Conservation (phyloP, 78 protist species). For the Planoprotostelium fungivorum region DNA sequence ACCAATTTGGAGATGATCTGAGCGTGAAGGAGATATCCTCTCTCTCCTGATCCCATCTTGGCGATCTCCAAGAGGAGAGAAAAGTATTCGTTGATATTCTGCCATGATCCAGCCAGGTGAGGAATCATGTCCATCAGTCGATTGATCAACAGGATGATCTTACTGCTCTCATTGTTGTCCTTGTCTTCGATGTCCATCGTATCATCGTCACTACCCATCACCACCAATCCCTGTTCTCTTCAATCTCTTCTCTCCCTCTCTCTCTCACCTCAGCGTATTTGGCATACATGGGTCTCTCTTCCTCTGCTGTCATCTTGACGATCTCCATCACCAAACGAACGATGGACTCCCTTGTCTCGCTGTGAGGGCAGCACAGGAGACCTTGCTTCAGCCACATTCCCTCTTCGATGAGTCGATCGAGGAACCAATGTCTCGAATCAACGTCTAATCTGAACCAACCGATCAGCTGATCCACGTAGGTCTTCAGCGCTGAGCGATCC, state of each 20-base stretch:
- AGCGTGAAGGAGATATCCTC: constrained; percentile 5
- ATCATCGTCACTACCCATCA: constrained; percentile 1
- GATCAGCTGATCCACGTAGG: constrained; percentile 4
- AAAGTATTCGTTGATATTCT: constrained; percentile 31
- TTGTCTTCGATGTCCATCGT: neutral
- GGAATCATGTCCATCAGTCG: constrained; percentile 28
- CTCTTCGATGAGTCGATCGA: constrained; percentile 21
- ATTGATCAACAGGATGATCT: constrained; percentile 13
- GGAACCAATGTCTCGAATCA: constrained; percentile 25
- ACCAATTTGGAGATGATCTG: constrained; percentile 20
- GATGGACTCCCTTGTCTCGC: constrained; percentile 24
- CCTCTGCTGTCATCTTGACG: constrained; percentile 9
- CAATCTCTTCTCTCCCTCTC: neutral
- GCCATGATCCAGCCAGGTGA: constrained; percentile 29
- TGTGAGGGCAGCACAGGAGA: constrained; percentile 22
- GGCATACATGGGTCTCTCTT: constrained; percentile 21
- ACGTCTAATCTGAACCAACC: neutral
- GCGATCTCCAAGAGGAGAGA: constrained; percentile 30
- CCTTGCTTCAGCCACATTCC: constrained; percentile 24
- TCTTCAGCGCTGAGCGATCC: constrained; percentile 8
- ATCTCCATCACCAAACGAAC: constrained; percentile 11
- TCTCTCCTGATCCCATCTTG: constrained; percentile 22
- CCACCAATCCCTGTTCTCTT: constrained; percentile 4
- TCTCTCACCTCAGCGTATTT: constrained; percentile 1
- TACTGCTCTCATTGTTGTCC: neutral